These are phyloP conservation scores for Picea mariana DNA, from an alignment of 83 land plant genomes.

Conservation along the genomic window DNA sequence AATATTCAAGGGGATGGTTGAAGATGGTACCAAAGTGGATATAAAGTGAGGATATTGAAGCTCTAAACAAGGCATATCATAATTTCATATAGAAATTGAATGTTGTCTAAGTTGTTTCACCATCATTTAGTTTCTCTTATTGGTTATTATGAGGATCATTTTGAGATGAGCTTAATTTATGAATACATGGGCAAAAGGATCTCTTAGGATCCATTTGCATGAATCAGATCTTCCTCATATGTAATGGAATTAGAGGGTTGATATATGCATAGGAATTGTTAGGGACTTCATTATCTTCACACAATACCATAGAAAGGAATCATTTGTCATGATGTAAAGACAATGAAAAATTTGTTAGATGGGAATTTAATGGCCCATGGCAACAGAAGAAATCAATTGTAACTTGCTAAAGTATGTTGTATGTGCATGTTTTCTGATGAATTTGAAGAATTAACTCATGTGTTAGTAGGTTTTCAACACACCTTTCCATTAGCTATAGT, in stretches of 20 bases:
- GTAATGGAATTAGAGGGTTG: conserved; percentile 35
- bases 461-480: too few relatives aligned
- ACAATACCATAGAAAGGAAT: too few relatives aligned
- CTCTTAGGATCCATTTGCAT: conserved; percentile 39
- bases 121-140: conserved; percentile 38
- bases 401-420: too few relatives aligned
- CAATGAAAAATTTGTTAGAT: too few relatives aligned
- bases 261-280: conserved; percentile 37
- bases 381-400: too few relatives aligned
- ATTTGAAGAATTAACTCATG: too few relatives aligned
- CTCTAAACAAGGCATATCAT: conserved; percentile 61
- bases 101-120: conserved; percentile 32
- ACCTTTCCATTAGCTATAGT: too few relatives aligned
- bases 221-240: conserved; percentile 28
- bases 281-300: background rate
- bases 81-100: conserved; percentile 31
- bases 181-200: conserved; percentile 50
- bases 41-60: conserved; percentile 79
- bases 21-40: conserved; percentile 66
- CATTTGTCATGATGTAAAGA: too few relatives aligned
- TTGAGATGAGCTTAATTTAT: conserved; percentile 41
- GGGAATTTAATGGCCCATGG: too few relatives aligned
- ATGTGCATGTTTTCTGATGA: too few relatives aligned
- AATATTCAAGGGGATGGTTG: conserved; percentile 75
- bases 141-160: conserved; percentile 41